phyloP scores from a whole-genome alignment of 2,329 filamentous ascomycete genomes.

The Colletotrichum nymphaeae region DNA sequence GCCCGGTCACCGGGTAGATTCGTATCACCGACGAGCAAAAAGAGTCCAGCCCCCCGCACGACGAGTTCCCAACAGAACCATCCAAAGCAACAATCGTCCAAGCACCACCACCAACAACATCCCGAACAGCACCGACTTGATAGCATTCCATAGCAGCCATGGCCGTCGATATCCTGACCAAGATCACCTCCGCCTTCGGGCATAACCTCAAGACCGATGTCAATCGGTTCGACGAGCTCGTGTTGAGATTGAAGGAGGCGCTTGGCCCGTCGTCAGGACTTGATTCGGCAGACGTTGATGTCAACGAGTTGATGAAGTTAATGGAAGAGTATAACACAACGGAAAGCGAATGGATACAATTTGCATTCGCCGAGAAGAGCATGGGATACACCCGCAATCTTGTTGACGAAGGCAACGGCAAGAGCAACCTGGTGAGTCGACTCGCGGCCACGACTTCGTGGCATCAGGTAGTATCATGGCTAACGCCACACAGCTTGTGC shows the following conservation, averaged over 20 bases:
- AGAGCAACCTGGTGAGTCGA: conserved; percentile 74
- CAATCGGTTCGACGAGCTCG: conserved; percentile 75
- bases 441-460: conserved; percentile 39
- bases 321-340: conserved; percentile 82
- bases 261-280: conserved; percentile 86
- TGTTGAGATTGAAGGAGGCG: conserved; percentile 77
- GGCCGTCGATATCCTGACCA: conserved; percentile 48
- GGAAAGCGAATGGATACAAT: conserved; percentile 77
- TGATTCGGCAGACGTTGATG: conserved; percentile 83
- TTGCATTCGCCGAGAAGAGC: conserved; percentile 77
- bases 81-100: conserved; percentile 14
- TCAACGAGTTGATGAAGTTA: conserved; percentile 74
- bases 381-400: conserved; percentile 87
- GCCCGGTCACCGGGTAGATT: conserved; percentile 25
- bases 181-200: conserved; percentile 37
- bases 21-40: conserved; percentile 19
- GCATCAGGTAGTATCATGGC: conserved; percentile 39
- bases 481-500: conserved; percentile 70
- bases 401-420: conserved; percentile 88
- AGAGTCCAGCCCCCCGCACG: conserved; percentile 31
- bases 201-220: conserved; percentile 31
- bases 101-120: background rate
- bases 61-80: conserved; percentile 9
- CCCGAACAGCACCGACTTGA: background rate
- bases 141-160: conserved; percentile 40